Base-by-base conservation (phyloP, 2,329 filamentous ascomycete genomes). In the Diplocarpon rosae region DNA sequence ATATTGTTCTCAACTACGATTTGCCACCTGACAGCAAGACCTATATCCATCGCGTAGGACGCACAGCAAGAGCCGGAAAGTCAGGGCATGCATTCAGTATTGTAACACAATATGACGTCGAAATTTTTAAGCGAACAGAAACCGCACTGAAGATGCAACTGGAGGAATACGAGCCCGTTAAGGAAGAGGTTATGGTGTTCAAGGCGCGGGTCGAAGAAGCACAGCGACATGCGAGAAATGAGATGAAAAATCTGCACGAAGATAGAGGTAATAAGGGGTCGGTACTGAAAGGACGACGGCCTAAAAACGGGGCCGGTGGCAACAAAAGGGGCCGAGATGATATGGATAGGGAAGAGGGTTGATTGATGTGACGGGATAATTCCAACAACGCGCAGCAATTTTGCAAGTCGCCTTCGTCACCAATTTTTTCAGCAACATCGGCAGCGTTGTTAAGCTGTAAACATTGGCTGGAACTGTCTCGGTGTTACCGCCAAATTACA, bases 41-140 rank as follows among this genome's bases (percentile, higher is more conserved):
- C 0, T 94, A 94, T 57, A 83, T 95, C 28, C 88, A 95, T 64
- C 76, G 88, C 42, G 87, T 95, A 1, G 88, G 88, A 15, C 82
- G 88, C 54, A 95, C 88, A 0, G 88, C 88, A 0, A 78, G 88
- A 64, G 88, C 88, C 0, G 88, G 88, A 27, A 89, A 89, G 62
- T 81, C 80, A 1, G 89, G 89, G 39, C 76, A 85, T 35, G 87
- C 88, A 8, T 74, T 95, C 37, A 85, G 73, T 42, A 67, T 95
- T 8, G 81, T 92, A 5, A 94, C 85, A 0, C 88, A 95, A 63
- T 94, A 93, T 55, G 88, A 94, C 57, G 68, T 89, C 1, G 85
- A 89, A 62, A 73, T 92, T 30, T 93, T 78, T 65, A 67, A 82
- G 57, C 71, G 87, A 15, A 94, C 94, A 40, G 89, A 95, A 64